Base-by-base conservation (phyloP, 768 basidiomycete species). In the Podaxis sp. region DNA sequence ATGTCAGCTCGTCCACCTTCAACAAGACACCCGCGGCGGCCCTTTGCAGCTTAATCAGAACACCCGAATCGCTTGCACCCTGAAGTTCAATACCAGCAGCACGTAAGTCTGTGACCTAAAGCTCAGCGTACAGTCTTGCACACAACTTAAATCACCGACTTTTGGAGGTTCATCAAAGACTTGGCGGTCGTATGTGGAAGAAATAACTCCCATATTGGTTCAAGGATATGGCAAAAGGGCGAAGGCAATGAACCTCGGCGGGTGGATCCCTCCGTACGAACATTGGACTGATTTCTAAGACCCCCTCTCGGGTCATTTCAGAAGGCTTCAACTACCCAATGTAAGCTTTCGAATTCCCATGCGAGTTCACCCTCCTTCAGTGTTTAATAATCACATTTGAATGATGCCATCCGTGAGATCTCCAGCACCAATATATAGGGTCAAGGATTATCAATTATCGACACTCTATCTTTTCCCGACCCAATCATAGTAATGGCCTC, bases 11-110 rank as follows among this genome's bases (percentile, higher is more conserved):
- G 57, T 94, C 90, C 4, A 93, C 83, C 71, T 92, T 93, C 59
- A 97, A 74, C 49, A 96, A 72, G 1, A 95, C 89, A 0, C 92
- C 93, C 0, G 93, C 93, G 2, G 89, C 87, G 0, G 87, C 87
- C 59, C 87, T 84, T 58, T 82, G 82, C 38, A 94, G 70, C 65
- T 84, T 84, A 55, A 63, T 57, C 61, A 56, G 11, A 44, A 19
- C 9, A 30, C 1, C 30, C n/a, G 63, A 39, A 64, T 58, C 58
- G 44, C 24, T 8, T 6, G 4, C 53, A 48, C 44, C 19, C 36
- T 22, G 36, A 19, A 33, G 9, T 39, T 54, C 26, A 13, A 8
- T 36, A 38, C 19, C 13, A n/a, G 15, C 15, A n/a, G 3, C 42
- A 44, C 15, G 13, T 44, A 17, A 6, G 42, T 44, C 4, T 44